Evolutionary conservation across 257 asterid genomes (phyloP), one percentile per base, ranked within the genome.

Genomic region (Gynochthodes officinalis): DNA sequence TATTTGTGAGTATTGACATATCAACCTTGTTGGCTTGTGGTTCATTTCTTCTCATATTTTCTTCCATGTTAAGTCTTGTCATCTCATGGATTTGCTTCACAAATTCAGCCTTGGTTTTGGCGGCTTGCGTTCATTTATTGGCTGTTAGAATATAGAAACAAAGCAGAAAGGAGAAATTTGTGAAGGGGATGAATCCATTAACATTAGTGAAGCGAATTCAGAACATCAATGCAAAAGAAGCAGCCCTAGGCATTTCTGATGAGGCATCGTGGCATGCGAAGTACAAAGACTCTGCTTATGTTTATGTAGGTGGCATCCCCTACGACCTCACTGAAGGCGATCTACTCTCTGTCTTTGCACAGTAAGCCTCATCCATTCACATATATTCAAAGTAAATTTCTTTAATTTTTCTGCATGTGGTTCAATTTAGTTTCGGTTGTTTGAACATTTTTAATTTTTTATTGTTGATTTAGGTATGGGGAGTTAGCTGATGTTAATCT

Each of bases 291-390:
- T 91, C 98, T 15, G 98, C 98, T 78, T 95, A 95, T 72, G 89
- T 95, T 75, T 95, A 79, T 65, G 84, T 84, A 44, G 99, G 99
- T 0, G 99, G 99, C 50, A 67, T 95, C 64, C 92, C 99, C 5
- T 95, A 86, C 58, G 98, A 95, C 64, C 93, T 95, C 70, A 91
- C 97, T 6, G 99, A 95, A 87, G 99, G 99, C 57, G 99, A 95
- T 82, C 88, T 95, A 69, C 92, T 95, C 23, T 98, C 99, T 5
- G 83, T 92, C 55, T 91, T 91, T 64, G 90, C 99, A 15, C 99
- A 94, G 99, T 91, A 79, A 70, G 91, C 67, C 8, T 40, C 59
- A 62, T 42, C 33, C 23, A 18, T 7, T 4, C 5, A 39, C 53
- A 4, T 49, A n/a, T 27, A 9, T 53, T 37, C 7, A 19, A 30